Evolutionary conservation across 2,329 filamentous ascomycete genomes (phyloP), one percentile per base, ranked within the genome.

Genomic region (Monilinia polystroma): DNA sequence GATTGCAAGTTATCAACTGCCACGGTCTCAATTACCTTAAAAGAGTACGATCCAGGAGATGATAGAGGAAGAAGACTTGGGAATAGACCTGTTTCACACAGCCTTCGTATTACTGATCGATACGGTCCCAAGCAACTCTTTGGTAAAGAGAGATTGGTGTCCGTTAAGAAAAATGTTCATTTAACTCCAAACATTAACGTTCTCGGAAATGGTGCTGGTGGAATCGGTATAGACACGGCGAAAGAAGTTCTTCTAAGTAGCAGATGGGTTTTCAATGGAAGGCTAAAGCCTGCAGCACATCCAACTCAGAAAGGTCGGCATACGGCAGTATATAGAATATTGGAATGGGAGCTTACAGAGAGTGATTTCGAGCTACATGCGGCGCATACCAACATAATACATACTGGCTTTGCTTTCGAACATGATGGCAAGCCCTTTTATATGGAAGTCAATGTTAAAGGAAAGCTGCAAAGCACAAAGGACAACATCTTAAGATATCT

Each of bases 1-100:
- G 55, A 58, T 29, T 66, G 63, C 32, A 66, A 20, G 55, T 26
- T 66, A 45, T 66, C 63, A 3, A 66, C n/a, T 47, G 63, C 63
- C 12, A 66, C 32, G 14, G 41, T 66, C 18, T 43, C 47, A 23
- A 55, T 66, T 18, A 52, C 63, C 0, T 52, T 63, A 4, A 32
- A 53, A 43, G 59, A 53, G 20, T 11, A 20, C 20, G 14, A n/a
- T 1, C 11, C 11, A 14, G 47, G 41, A 12, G n/a, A 10, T 12
- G 35, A 26, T 2, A 4, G 18, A 3, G 45, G 20, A 12, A 29
- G 2, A 10, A 18, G 5, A 4, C 8, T 29, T 32, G 8, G 5
- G 7, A 26, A 20, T 8, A 20, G 14, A 6, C 26, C 14, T 2
- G 11, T 38, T 7, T 62, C 45, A 7, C 20, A 62, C 16, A 6